Conservation (phyloP, 2,329 filamentous ascomycete genomes). For the Emericellopsis atlantica region DNA sequence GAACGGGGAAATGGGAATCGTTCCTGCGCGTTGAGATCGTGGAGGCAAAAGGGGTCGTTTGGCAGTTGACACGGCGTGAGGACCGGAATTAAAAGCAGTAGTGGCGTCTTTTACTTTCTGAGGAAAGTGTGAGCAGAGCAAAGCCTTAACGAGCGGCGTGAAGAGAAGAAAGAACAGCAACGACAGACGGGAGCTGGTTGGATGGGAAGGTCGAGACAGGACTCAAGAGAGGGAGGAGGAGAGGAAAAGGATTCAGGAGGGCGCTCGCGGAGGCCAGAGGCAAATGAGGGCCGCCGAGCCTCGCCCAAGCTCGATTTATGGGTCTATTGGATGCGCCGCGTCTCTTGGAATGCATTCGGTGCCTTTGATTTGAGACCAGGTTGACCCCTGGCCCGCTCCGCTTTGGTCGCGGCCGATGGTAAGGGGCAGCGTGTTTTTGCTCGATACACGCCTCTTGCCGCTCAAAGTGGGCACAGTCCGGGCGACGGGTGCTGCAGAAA, state of each 20-base stretch:
- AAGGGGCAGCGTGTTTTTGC: no score
- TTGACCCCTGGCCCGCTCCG: no score
- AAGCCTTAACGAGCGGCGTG: conserved; percentile 7
- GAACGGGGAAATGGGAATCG: background rate
- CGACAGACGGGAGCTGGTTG: conserved; percentile 3
- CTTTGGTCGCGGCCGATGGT: no score
- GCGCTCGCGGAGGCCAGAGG: background rate
- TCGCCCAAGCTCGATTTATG: no score
- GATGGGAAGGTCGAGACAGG: conserved; percentile 1
- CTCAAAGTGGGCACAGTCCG: no score
- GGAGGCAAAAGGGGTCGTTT: background rate
- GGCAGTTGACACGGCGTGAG: background rate
- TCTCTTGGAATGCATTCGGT: background rate
- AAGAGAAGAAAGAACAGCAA: conserved; percentile 5
- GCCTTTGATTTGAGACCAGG: conserved; percentile 1
- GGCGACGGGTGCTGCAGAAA: no score
- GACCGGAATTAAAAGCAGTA: conserved; percentile 2
- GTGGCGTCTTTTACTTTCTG: background rate
- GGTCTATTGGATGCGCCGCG: no score
- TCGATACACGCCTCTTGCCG: no score
- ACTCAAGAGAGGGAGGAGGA: conserved; percentile 14
- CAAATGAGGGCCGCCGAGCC: background rate
- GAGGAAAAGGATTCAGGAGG: conserved; percentile 4
- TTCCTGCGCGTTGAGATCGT: background rate
- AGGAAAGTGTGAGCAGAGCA: conserved; percentile 1